Base-by-base conservation (phyloP, 2,329 filamentous ascomycete species). In the Aspergillus pseudotamarii region DNA sequence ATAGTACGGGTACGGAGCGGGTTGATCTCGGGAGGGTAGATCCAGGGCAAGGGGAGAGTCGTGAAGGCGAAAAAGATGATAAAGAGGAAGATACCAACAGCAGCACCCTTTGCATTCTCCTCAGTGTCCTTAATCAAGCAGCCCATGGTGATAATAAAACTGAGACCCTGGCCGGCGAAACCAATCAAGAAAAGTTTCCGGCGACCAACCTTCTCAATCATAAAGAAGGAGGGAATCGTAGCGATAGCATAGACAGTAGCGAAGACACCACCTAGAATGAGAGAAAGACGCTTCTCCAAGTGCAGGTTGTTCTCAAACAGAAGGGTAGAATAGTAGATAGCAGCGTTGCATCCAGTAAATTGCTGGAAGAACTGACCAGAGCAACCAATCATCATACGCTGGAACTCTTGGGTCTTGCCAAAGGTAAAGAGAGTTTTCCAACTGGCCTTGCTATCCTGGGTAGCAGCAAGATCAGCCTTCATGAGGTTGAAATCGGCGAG, bases 21-120 rank as follows among this genome's bases (percentile, higher is more conserved):
- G 69, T 83, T 83, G 73, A 84, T 78, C 64, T 84, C 84, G 56
- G 83, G 79, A 0, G 81, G 76, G 64, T 76, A 75, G 58, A 75
- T 64, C 87, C 86, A 90, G 2, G 87, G 87, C 28, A 88, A 81
- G 11, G 87, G 86, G 6, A 89, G 73, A 82, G 85, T 87, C 0
- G 86, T 89, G 0, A 87, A 87, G 14, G 87, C 88, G 66, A 90
- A 90, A 65, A 87, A 88, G 8, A 83, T 83, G 66, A 90, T 90
- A 75, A 89, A 91, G 4, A 86, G 84, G 76, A 91, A 91, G 34
- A 91, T 77, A 61, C 88, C 88, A 1, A 89, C 86, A 9, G 81
- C 69, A 21, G 76, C 76, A 62, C 76, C 76, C 65, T 76, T 75
- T 23, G 75, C 64, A n/a, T 69, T 71, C 19, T 62, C 23, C 10